Conservation (phyloP, 2,329 filamentous ascomycete genomes). For the Diaporthe humulicola region DNA sequence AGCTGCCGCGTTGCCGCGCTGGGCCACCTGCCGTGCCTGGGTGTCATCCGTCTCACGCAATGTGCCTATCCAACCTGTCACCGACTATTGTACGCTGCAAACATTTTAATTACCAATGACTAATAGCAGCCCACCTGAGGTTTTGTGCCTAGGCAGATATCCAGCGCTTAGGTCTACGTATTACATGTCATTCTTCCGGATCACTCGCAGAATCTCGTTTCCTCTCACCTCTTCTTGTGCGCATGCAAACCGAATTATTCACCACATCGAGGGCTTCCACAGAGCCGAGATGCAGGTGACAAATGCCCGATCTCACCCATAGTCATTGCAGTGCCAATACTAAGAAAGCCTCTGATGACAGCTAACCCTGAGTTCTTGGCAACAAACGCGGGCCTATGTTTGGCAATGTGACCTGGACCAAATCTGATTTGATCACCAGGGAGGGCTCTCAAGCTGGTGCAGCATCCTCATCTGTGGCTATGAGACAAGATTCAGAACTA, state of each 20-base stretch:
- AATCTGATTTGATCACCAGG: not conserved
- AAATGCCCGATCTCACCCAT: not conserved
- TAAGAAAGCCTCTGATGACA: not conserved
- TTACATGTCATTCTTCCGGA: not conserved
- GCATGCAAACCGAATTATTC: not conserved
- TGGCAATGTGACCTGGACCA: not conserved
- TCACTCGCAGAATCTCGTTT: constrained; percentile 5
- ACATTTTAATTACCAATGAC: constrained; percentile 21
- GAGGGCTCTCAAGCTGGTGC: not conserved
- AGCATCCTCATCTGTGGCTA: not conserved
- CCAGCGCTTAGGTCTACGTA: not conserved
- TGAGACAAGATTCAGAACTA: no score
- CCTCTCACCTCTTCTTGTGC: not conserved
- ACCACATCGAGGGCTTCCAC: not conserved
- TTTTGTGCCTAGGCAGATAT: not conserved
- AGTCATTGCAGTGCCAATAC: not conserved
- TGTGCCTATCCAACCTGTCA: constrained; percentile 2
- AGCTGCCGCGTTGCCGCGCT: constrained; percentile 16
- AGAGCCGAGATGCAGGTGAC: not conserved
- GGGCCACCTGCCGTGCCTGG: not conserved
- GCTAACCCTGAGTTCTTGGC: not conserved
- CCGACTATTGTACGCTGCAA: constrained; percentile 22
- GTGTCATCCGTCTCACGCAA: not conserved
- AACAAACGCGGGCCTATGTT: not conserved
- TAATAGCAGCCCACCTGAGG: not conserved